phyloP scores from a whole-genome alignment of 768 basidiomycete genomes.

The Russula compacta region DNA sequence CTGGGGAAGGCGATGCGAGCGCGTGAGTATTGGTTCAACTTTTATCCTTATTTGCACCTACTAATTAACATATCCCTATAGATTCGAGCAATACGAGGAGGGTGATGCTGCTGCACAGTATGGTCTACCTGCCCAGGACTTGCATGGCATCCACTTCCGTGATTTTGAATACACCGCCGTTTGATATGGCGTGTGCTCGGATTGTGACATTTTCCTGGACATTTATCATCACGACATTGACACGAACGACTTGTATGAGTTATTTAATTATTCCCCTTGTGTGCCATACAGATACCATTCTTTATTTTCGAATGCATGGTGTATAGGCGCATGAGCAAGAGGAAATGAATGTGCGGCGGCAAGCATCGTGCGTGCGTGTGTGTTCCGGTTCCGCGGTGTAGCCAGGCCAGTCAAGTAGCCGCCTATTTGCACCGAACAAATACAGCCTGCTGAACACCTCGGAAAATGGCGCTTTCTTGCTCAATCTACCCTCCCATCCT shows the following conservation, averaged over 20 bases:
- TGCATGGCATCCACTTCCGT: conserved; percentile 61
- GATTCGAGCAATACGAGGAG: conserved; percentile 74
- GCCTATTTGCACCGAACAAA: conserved; percentile 18
- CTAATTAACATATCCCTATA: conserved; percentile 24
- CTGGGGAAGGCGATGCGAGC: conserved; percentile 91
- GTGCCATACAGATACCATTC: conserved; percentile 10
- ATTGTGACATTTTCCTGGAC: not conserved
- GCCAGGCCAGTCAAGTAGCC: not conserved
- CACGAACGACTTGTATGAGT: conserved; percentile 14
- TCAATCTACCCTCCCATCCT: conserved; percentile 14
- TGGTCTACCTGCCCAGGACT: conserved; percentile 48
- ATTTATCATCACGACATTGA: conserved; percentile 9
- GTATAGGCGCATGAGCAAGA: not conserved
- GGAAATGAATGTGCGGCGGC: too few species aligned
- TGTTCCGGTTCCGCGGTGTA: not conserved
- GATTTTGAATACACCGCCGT: conserved; percentile 65
- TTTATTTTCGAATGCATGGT: not conserved
- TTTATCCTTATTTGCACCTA: not conserved
- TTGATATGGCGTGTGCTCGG: not conserved
- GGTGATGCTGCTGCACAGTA: conserved; percentile 55
- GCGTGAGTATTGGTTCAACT: conserved; percentile 47
- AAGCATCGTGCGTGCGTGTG: not conserved
- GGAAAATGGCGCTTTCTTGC: conserved; percentile 16
- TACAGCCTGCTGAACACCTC: conserved; percentile 7
- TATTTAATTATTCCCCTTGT: not conserved